phyloP scores from a whole-genome alignment of 352 stramenopile genomes.

The Pythium pyrilobum region DNA sequence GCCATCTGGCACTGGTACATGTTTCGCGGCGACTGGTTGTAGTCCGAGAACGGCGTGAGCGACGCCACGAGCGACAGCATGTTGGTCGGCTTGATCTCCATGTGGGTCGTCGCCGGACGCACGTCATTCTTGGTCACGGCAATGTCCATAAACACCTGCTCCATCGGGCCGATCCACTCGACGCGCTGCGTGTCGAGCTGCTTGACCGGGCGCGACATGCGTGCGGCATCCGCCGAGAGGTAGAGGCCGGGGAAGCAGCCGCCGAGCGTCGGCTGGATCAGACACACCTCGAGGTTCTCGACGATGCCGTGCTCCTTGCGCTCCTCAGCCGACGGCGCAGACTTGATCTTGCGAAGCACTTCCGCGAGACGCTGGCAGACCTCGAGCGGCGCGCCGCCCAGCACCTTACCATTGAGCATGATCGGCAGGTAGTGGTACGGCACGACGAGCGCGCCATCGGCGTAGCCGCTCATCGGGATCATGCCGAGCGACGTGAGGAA shows the following conservation, averaged over 20 bases:
- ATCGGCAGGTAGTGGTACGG: slow-evolving; percentile 93
- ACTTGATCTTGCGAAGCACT: slow-evolving; percentile 71
- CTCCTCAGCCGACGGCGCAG: slow-evolving; percentile 32
- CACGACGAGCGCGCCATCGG: slow-evolving; percentile 78
- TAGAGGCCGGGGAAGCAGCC: slow-evolving; percentile 97
- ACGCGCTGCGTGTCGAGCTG: slow-evolving; percentile 88
- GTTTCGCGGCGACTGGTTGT: slow-evolving; percentile 99
- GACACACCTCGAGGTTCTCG: slow-evolving; percentile 71
- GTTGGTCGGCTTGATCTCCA: slow-evolving; percentile 98
- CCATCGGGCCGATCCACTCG: slow-evolving; percentile 98
- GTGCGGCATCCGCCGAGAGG: slow-evolving; percentile 94
- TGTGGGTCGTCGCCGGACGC: slow-evolving; percentile 95
- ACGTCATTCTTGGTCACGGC: slow-evolving; percentile 95
- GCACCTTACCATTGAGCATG: slow-evolving; percentile 95
- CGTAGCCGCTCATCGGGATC: slow-evolving; percentile 73
- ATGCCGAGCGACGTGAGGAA: slow-evolving; percentile 80
- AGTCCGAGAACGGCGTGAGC: slow-evolving; percentile 98
- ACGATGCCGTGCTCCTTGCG: slow-evolving; percentile 66
- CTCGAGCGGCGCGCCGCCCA: slow-evolving; percentile 86
- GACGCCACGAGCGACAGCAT: slow-evolving; percentile 99
- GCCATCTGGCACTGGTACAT: slow-evolving; percentile 99
- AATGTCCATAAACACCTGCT: slow-evolving; percentile 98
- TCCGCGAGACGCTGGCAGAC: slow-evolving; percentile 85
- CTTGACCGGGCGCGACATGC: slow-evolving; percentile 92
- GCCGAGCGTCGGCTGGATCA: slow-evolving; percentile 74